Conservation (phyloP, 768 basidiomycete genomes). For the Inosperma sp. region DNA sequence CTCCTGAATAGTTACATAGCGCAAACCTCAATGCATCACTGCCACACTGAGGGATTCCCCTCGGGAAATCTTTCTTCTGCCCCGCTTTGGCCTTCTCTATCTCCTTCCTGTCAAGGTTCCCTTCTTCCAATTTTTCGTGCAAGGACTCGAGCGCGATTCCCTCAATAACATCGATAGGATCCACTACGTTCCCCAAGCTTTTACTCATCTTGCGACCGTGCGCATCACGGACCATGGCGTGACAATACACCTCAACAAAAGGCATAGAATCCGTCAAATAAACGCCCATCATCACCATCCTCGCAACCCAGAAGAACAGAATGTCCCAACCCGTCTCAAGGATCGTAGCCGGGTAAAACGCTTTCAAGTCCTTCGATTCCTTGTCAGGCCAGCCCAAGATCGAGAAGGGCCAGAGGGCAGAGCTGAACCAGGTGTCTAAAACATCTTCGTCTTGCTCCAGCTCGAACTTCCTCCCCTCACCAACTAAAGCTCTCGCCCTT, state of each 20-base stretch:
- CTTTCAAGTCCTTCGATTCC: slow-evolving; percentile 73
- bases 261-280: slow-evolving; percentile 88
- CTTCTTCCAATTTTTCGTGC: slow-evolving; percentile 81
- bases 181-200: slow-evolving; percentile 95
- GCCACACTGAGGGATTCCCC: slow-evolving; percentile 98
- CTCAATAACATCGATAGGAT: slow-evolving; percentile 92
- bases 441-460: slow-evolving; percentile 96
- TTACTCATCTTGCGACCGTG: slow-evolving; percentile 99
- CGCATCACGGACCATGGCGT: slow-evolving; percentile 98
- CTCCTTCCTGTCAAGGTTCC: slow-evolving; percentile 92
- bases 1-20: slow-evolving; percentile 88
- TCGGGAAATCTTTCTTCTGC: slow-evolving; percentile 99
- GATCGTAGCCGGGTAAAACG: slow-evolving; percentile 84
- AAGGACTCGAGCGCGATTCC: slow-evolving; percentile 75
- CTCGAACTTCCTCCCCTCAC: slow-evolving; percentile 55
- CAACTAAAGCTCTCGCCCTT: slow-evolving; percentile 64
- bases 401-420: slow-evolving; percentile 95
- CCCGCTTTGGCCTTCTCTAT: slow-evolving; percentile 86
- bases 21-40: slow-evolving; percentile 96
- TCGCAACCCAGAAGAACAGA: slow-evolving; percentile 99
- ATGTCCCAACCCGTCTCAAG: slow-evolving; percentile 99
- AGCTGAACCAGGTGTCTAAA: slow-evolving; percentile 99
- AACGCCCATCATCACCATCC: slow-evolving; percentile 93
- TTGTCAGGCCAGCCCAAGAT: slow-evolving; percentile 98
- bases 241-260: slow-evolving; percentile 93